Evolutionary conservation across 1,284 basidiomycete genomes (phyloP), one percentile per base, ranked within the genome.

Genomic region (Ganoderma meredithae): DNA sequence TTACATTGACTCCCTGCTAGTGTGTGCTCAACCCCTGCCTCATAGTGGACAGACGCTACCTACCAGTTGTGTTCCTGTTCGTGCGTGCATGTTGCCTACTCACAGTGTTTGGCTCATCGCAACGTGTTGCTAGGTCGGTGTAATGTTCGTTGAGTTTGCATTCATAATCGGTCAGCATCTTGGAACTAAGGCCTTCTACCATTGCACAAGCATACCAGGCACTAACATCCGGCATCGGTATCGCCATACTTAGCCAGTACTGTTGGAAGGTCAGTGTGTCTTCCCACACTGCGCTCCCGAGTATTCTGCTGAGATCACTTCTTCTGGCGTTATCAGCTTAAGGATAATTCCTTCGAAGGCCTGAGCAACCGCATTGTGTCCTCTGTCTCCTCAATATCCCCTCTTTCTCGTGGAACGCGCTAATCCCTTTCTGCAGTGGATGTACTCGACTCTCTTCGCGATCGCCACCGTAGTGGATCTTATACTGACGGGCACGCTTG

Each of bases 401-500:
- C 17, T n/a, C 17, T 19, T 22, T 12, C 33, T 31, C 55, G 27
- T 36, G 27, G 4, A 31, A 56, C 49, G 8, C n/a, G 43, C 19
- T 47, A 3, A 49, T 49, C 25, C 8, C 17, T 31, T 19, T 31
- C 31, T 31, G 3, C 47, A 62, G 61, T 62, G 61, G 61, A 41
- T 62, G 31, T 19, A 47, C 5, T 22, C 61, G 40, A 19, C 47
- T 2, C 44, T 49, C 15, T 62, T 62, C 36, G 44, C 61, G 2
- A 33, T 41, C 33, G 61, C 61, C 25, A 36, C 47, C 10, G 31
- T 22, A 5, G 33, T 22, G 17, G 61, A 62, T n/a, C n/a, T 62
- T n/a, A 43, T 62, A n/a, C 36, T 62, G 31, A 62, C 61, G 8
- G 61, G 61, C 44, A 40, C 44, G 19, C 36, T 62, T 0, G n/a